These are phyloP conservation scores for Russula lepida DNA, from an alignment of 768 basidiomycete genomes.

Conservation along the genomic window DNA sequence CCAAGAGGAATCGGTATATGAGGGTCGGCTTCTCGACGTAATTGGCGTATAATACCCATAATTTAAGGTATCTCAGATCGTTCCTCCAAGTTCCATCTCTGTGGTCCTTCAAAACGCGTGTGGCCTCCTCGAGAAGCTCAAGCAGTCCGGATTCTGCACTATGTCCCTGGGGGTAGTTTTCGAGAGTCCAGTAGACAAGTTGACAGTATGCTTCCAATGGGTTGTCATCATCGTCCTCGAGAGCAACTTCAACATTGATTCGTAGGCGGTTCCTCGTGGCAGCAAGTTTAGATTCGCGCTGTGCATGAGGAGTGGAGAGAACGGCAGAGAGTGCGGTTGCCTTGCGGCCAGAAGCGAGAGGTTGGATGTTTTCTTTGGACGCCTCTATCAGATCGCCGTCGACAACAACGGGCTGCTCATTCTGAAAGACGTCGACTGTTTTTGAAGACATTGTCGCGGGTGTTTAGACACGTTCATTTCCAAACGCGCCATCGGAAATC, in stretches of 20 bases:
- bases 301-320: constrained; percentile 67
- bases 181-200: constrained; percentile 86
- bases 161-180: constrained; percentile 91
- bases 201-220: constrained; percentile 79
- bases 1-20: constrained; percentile 84
- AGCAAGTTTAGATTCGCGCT: constrained; percentile 61
- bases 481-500: not conserved
- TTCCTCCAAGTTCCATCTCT: constrained; percentile 63
- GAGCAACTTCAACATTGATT: constrained; percentile 60
- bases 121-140: constrained; percentile 87
- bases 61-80: constrained; percentile 81
- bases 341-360: constrained; percentile 67
- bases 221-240: constrained; percentile 69
- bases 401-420: constrained; percentile 43
- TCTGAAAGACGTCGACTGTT: constrained; percentile 33
- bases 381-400: constrained; percentile 78
- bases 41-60: constrained; percentile 91
- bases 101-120: constrained; percentile 72
- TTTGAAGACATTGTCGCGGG: not conserved
- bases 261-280: constrained; percentile 58
- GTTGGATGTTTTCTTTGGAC: constrained; percentile 82
- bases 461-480: not conserved
- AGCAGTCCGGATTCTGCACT: constrained; percentile 85
- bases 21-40: constrained; percentile 85
- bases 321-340: constrained; percentile 70